These are phyloP conservation scores for Entoloma clypeatum DNA, from an alignment of 1,284 basidiomycete genomes.

Conservation along the genomic window DNA sequence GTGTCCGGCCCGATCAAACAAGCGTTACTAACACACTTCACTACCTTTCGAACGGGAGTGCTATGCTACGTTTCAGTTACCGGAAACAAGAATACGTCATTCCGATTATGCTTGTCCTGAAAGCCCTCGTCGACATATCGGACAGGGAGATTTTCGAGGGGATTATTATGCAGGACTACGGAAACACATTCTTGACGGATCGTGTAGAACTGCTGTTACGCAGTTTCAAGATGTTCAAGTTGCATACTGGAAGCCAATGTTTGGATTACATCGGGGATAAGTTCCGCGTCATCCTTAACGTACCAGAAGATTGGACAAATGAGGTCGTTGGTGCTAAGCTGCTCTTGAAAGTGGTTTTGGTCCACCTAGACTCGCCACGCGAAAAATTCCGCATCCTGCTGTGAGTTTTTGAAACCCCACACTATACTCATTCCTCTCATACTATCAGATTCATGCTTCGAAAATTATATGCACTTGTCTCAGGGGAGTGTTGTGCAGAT, in stretches of 20 bases:
- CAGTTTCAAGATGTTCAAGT: slow-evolving; percentile 90
- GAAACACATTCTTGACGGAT: slow-evolving; percentile 97
- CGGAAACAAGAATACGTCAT: slow-evolving; percentile 99
- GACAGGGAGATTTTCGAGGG: slow-evolving; percentile 98
- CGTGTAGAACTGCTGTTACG: slow-evolving; percentile 97
- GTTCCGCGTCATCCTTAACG: slow-evolving; percentile 88
- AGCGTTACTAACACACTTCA: slow-evolving; percentile 95
- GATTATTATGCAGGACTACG: slow-evolving; percentile 96
- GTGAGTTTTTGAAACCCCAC: slow-evolving; percentile 42
- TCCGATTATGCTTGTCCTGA: slow-evolving; percentile 95
- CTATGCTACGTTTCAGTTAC: slow-evolving; percentile 96
- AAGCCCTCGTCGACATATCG: slow-evolving; percentile 90
- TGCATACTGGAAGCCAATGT: slow-evolving; percentile 91
- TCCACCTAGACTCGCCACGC: slow-evolving; percentile 85
- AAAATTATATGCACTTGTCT: slow-evolving; percentile 92
- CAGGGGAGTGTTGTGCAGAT: slow-evolving; percentile 87
- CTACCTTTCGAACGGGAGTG: slow-evolving; percentile 94
- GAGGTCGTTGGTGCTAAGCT: slow-evolving; percentile 81
- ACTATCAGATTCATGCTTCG: slow-evolving; percentile 89
- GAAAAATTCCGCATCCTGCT: slow-evolving; percentile 98
- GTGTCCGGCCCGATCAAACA: slow-evolving; percentile 88
- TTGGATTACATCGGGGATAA: slow-evolving; percentile 97
- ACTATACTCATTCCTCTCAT: slow-evolving; percentile 2
- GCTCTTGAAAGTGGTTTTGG: slow-evolving; percentile 84
- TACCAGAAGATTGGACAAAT: slow-evolving; percentile 94